A percentile compares a stretch with the other conserved stretches of the same genome.
These are phyloP conservation scores for Aspergillus quadrilineatus DNA, from an alignment of 2,329 filamentous ascomycete genomes.

Conservation along the genomic window DNA sequence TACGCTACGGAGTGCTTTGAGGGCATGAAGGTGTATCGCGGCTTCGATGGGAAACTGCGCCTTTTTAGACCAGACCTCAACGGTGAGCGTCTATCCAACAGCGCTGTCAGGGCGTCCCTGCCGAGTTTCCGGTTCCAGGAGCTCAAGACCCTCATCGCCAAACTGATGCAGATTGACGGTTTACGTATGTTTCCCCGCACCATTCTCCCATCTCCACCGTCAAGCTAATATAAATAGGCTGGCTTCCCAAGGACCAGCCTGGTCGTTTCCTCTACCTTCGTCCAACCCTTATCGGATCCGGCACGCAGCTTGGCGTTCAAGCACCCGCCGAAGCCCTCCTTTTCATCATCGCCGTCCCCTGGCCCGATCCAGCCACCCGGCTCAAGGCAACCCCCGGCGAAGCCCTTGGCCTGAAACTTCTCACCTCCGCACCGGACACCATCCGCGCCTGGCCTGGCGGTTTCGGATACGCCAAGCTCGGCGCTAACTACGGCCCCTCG, in stretches of 20 bases:
- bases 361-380: slow-evolving; percentile 30
- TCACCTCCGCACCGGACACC: slow-evolving; percentile 77
- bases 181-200: slow-evolving; percentile 28
- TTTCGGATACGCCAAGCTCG: slow-evolving; percentile 88
- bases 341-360: slow-evolving; percentile 68
- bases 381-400: slow-evolving; percentile 26
- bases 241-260: slow-evolving; percentile 65
- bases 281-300: slow-evolving; percentile 82
- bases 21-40: slow-evolving; percentile 71
- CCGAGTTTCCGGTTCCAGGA: slow-evolving; percentile 70
- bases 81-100: slow-evolving; percentile 61
- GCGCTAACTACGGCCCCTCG: slow-evolving; percentile 87
- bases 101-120: slow-evolving; percentile 65
- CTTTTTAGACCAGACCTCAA: slow-evolving; percentile 77
- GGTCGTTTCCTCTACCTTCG: slow-evolving; percentile 78
- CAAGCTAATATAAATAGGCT: slow-evolving; percentile 49
- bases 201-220: neutral
- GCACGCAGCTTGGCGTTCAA: slow-evolving; percentile 76
- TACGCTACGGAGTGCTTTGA: slow-evolving; percentile 93
- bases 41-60: slow-evolving; percentile 68
- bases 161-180: slow-evolving; percentile 67
- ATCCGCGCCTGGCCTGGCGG: slow-evolving; percentile 91
- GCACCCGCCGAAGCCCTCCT: slow-evolving; percentile 79
- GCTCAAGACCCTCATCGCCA: slow-evolving; percentile 70
- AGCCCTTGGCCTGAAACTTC: slow-evolving; percentile 58